Evolutionary conservation across 441 rosid species (phyloP), one percentile per base, ranked within the genome.

Genomic region (Gossypium gossypioides): DNA sequence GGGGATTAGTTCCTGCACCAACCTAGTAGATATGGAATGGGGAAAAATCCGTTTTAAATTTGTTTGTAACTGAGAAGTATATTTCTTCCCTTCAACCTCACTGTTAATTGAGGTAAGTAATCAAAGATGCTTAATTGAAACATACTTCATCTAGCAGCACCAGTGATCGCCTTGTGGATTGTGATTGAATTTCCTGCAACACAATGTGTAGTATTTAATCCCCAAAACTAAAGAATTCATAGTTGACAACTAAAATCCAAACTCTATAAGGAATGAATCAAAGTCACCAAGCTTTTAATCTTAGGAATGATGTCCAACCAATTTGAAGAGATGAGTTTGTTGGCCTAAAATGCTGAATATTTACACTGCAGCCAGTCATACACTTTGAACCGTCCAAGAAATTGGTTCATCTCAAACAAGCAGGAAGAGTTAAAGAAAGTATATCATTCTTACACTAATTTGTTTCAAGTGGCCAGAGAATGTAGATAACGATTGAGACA

Each of bases 1-100:
- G 92, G 19, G 99, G 99, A 86, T 94, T 94, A 71, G 99, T 94
- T 73, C 99, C 97, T 13, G 94, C 97, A 78, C 97, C 97, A 80
- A 94, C 94, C 97, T 94, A 79, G 34, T 27, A 48, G 74, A 62
- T 70, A 59, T 46, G 69, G 62, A 65, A 72, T 8, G 59, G 59
- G 55, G 21, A 13, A 48, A 3, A 21, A 54, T 73, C 22, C 0
- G 27, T 6, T 16, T 13, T 63, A 71, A 19, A 60, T 19, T 58
- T 54, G 54, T 4, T 72, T 50, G 40, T 52, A 48, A 71, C 6
- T 32, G 54, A 7, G 16, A 44, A 58, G 37, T 22, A 44, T 8
- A 52, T 55, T 57, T 27, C 54, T 19, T 55, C 44, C 69, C 64
- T 24, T 15, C 18, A 63, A 12, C 15, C 34, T 61, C 37, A 48